These are phyloP conservation scores for Plicaturopsis crispa DNA, from an alignment of 768 basidiomycete species.

Conservation along the genomic window DNA sequence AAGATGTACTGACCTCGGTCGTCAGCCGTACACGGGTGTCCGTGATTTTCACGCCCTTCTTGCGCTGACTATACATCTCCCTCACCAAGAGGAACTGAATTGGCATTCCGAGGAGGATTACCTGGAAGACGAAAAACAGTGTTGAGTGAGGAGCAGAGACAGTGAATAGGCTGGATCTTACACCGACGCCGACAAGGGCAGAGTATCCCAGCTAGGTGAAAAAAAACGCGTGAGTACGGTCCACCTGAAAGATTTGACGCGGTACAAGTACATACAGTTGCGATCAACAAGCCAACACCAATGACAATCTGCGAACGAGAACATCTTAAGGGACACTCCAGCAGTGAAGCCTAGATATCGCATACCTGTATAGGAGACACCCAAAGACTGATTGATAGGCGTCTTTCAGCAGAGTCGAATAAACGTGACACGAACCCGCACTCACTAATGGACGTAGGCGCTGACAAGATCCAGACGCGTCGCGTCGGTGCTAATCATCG, in stretches of 20 bases:
- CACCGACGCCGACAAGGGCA: slow-evolving; percentile 56
- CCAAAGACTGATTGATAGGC: slow-evolving; percentile 40
- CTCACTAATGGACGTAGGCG: no score
- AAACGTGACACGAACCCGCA: no score
- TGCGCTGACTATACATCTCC: slow-evolving; percentile 44
- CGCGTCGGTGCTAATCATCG: slow-evolving; percentile 61
- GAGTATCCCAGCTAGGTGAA: slow-evolving; percentile 69
- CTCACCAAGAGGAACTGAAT: slow-evolving; percentile 45
- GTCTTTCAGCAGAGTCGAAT: no score
- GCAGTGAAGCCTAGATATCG: neutral
- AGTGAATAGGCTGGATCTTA: slow-evolving; percentile 11
- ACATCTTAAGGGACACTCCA: neutral
- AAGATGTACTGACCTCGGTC: slow-evolving; percentile 35
- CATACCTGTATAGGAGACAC: slow-evolving; percentile 49
- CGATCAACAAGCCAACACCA: slow-evolving; percentile 54
- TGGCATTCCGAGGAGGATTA: slow-evolving; percentile 51
- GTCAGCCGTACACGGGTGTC: slow-evolving; percentile 60
- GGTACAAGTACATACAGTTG: slow-evolving; percentile 42
- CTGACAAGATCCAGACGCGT: slow-evolving; percentile 44
- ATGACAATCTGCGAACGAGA: slow-evolving; percentile 34
- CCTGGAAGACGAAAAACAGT: slow-evolving; percentile 15
- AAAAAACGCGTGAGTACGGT: no score
- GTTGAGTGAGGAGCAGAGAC: slow-evolving; percentile 7
- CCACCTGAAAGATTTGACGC: no score
- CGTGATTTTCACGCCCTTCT: slow-evolving; percentile 54